phyloP scores from a whole-genome alignment of 768 basidiomycete species.

The Lepiota venenata region DNA sequence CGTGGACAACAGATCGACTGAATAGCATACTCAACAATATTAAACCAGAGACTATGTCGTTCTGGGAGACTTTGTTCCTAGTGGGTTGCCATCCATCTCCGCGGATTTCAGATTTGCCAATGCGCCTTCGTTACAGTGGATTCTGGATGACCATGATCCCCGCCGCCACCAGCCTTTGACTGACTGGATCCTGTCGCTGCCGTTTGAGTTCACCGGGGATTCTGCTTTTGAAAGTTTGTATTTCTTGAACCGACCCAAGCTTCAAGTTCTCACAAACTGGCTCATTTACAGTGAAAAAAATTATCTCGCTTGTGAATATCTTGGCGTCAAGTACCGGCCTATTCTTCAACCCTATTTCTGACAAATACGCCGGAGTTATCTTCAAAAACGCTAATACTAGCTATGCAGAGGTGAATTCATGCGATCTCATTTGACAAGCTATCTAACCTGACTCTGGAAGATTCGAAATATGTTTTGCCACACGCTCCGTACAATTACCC shows the following conservation, averaged over 20 bases:
- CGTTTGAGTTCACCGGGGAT: slow-evolving; percentile 79
- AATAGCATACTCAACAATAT: slow-evolving; percentile 67
- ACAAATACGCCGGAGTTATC: slow-evolving; percentile 65
- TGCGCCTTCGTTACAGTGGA: slow-evolving; percentile 32
- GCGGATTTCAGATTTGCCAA: background rate
- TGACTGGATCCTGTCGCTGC: slow-evolving; percentile 72
- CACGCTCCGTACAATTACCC: slow-evolving; percentile 54
- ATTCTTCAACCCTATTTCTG: slow-evolving; percentile 64
- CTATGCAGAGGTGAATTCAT: slow-evolving; percentile 70
- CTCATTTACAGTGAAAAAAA: slow-evolving; percentile 62
- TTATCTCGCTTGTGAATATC: slow-evolving; percentile 62
- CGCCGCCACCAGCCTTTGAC: slow-evolving; percentile 70
- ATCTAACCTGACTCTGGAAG: slow-evolving; percentile 29
- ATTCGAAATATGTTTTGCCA: slow-evolving; percentile 69
- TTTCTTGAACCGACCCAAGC: background rate
- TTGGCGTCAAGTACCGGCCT: slow-evolving; percentile 64
- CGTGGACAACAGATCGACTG: slow-evolving; percentile 63
- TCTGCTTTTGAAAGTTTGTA: slow-evolving; percentile 79
- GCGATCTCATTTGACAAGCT: slow-evolving; percentile 2
- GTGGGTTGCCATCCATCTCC: slow-evolving; percentile 28
- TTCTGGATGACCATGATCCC: slow-evolving; percentile 71
- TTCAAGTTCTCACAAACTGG: background rate
- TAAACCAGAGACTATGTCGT: slow-evolving; percentile 78
- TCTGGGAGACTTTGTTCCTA: slow-evolving; percentile 70
- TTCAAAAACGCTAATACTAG: slow-evolving; percentile 77